Percentiles rank a stretch among this genome's conserved stretches.
Evolutionary conservation across 176 grass and related monocot species (phyloP).

Genomic region (Thalia dealbata): DNA sequence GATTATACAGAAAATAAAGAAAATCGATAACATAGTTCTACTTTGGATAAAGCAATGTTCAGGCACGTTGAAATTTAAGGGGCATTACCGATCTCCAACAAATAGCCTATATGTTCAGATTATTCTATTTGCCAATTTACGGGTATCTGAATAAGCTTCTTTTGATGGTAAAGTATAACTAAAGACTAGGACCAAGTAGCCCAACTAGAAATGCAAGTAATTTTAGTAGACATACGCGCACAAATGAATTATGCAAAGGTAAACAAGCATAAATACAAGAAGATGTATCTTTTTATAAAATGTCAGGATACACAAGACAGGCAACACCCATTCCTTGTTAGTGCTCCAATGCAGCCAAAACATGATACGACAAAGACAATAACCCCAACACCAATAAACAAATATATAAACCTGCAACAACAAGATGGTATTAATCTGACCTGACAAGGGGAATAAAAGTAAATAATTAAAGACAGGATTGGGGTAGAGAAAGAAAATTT

Average conservation of each 20-base stretch:
- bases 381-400: constrained; percentile 14
- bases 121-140: too few species aligned
- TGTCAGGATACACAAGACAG: constrained; percentile 15
- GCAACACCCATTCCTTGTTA: constrained; percentile 5
- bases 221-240: too few species aligned
- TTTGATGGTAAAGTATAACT: too few species aligned
- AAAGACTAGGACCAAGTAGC: too few species aligned
- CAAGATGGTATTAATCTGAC: not conserved
- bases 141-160: too few species aligned
- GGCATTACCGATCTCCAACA: too few species aligned
- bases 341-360: constrained; percentile 10
- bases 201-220: too few species aligned
- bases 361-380: constrained; percentile 13
- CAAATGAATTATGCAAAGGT: not conserved
- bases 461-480: not conserved
- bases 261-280: not conserved
- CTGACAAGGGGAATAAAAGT: not conserved
- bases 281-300: not conserved
- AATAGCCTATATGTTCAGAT: too few species aligned
- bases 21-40: too few species aligned
- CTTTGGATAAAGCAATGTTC: too few species aligned
- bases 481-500: not conserved
- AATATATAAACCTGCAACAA: constrained; percentile 12
- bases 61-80: too few species aligned
- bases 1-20: too few species aligned